Evolutionary conservation across 768 basidiomycete species (phyloP).

Genomic region (Macrolepiota dolichaula): DNA sequence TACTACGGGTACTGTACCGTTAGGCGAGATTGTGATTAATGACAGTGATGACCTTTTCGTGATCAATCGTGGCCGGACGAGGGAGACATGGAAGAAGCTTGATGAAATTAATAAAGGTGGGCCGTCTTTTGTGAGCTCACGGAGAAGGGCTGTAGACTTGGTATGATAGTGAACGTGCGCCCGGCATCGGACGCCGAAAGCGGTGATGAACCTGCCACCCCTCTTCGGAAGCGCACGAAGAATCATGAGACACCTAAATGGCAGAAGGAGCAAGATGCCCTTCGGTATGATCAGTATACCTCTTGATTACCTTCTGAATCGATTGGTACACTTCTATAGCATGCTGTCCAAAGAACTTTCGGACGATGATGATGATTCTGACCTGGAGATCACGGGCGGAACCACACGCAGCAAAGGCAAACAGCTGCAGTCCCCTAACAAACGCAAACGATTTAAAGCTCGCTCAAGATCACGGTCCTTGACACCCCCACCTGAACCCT

Average conservation of each 20-base stretch:
- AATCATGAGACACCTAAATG: slow-evolving; percentile 38
- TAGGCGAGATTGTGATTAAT: slow-evolving; percentile 27
- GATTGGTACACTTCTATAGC: slow-evolving; percentile 19
- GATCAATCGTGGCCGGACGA: slow-evolving; percentile 56
- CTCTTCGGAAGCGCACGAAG: slow-evolving; percentile 35
- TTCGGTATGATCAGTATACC: slow-evolving; percentile 32
- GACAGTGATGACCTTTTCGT: slow-evolving; percentile 73
- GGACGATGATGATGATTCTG: slow-evolving; percentile 47
- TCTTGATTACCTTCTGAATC: background rate
- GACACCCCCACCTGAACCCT: slow-evolving; percentile 69
- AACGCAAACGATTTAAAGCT: slow-evolving; percentile 47
- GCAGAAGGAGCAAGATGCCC: slow-evolving; percentile 36
- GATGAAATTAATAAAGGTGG: slow-evolving; percentile 56
- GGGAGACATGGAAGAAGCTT: slow-evolving; percentile 56
- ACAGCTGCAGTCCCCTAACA: slow-evolving; percentile 16
- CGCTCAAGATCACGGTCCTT: slow-evolving; percentile 58
- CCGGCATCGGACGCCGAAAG: slow-evolving; percentile 14
- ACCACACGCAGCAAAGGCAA: slow-evolving; percentile 28
- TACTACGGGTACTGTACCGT: slow-evolving; percentile 14
- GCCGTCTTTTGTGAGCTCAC: slow-evolving; percentile 7
- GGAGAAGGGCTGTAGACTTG: background rate
- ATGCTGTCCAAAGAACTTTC: slow-evolving; percentile 36
- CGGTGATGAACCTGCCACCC: slow-evolving; percentile 25
- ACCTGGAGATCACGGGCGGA: slow-evolving; percentile 32
- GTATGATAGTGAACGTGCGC: background rate